These are phyloP conservation scores for Arthroderma sp. DNA, from an alignment of 2,329 filamentous ascomycete genomes.

Conservation along the genomic window DNA sequence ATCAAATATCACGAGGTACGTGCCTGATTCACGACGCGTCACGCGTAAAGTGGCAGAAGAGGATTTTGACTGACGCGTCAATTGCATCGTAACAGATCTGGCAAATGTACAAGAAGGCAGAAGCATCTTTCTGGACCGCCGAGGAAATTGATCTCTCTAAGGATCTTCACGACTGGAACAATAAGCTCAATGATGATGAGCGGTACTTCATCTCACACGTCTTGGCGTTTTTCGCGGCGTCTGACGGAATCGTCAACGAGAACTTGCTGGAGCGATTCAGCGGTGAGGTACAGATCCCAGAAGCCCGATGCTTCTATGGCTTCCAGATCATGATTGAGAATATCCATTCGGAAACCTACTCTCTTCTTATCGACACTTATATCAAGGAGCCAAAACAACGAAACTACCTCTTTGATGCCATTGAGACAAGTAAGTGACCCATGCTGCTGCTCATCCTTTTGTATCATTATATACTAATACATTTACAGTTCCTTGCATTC, in stretches of 20 bases:
- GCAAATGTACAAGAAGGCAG: constrained; percentile 99
- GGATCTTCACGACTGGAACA: constrained; percentile 98
- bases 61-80: constrained; percentile 26
- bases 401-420: constrained; percentile 91
- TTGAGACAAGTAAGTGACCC: constrained; percentile 73
- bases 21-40: constrained; percentile 38
- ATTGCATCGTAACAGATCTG: constrained; percentile 55
- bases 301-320: constrained; percentile 98
- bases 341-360: constrained; percentile 99
- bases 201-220: constrained; percentile 98
- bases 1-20: constrained; percentile 99
- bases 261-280: constrained; percentile 98
- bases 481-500: constrained; percentile 74
- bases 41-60: constrained; percentile 54
- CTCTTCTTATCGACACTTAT: constrained; percentile 95
- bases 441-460: too few species aligned
- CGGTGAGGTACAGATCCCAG: constrained; percentile 88
- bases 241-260: constrained; percentile 98
- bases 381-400: constrained; percentile 95
- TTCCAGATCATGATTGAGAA: constrained; percentile 99
- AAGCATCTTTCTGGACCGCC: constrained; percentile 98
- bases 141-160: constrained; percentile 99
- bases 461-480: not conserved
- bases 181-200: constrained; percentile 91
- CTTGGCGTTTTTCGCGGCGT: constrained; percentile 96